Conservation (phyloP, 139 green algal genomes). For the Chlorella ohadii region DNA sequence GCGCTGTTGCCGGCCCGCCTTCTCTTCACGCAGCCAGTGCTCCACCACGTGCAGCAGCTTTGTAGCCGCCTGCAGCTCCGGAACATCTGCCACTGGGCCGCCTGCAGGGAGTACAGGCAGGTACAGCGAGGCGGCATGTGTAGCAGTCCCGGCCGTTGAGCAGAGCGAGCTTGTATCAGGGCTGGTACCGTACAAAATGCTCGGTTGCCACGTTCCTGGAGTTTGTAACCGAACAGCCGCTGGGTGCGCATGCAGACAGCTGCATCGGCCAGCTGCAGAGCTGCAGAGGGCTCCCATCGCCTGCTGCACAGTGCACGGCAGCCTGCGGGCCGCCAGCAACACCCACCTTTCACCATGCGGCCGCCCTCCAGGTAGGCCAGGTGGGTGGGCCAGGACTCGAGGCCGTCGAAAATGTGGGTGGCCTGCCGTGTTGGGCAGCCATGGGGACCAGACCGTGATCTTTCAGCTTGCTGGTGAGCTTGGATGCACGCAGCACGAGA, state of each 20-base stretch:
- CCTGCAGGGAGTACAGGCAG: conserved; percentile 42
- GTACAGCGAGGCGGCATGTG: too few relatives aligned
- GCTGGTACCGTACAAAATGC: not conserved
- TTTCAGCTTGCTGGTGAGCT: too few relatives aligned
- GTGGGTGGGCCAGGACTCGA: conserved; percentile 90
- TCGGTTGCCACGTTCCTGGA: too few relatives aligned
- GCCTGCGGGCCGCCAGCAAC: too few relatives aligned
- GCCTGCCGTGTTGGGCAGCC: conserved; percentile 90
- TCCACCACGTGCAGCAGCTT: conserved; percentile 88
- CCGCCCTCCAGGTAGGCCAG: conserved; percentile 85
- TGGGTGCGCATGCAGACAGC: too few relatives aligned
- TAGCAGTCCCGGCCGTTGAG: too few relatives aligned
- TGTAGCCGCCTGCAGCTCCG: conserved; percentile 44
- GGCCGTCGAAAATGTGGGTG: conserved; percentile 99
- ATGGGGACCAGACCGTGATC: too few relatives aligned
- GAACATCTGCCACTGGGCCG: conserved; percentile 40
- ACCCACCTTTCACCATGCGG: conserved; percentile 49
- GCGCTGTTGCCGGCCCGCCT: conserved; percentile 40
- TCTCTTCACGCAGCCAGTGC: conserved; percentile 81
- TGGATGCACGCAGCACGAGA: too few relatives aligned
- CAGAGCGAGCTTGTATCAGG: not conserved
- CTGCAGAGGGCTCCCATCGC: too few relatives aligned
- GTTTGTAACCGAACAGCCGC: too few relatives aligned
- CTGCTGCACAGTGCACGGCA: too few relatives aligned
- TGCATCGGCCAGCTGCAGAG: too few relatives aligned